A percentile compares a stretch with the other conserved stretches of the same genome.
phyloP scores from a whole-genome alignment of 352 stramenopile species.

The Pythium sp. region DNA sequence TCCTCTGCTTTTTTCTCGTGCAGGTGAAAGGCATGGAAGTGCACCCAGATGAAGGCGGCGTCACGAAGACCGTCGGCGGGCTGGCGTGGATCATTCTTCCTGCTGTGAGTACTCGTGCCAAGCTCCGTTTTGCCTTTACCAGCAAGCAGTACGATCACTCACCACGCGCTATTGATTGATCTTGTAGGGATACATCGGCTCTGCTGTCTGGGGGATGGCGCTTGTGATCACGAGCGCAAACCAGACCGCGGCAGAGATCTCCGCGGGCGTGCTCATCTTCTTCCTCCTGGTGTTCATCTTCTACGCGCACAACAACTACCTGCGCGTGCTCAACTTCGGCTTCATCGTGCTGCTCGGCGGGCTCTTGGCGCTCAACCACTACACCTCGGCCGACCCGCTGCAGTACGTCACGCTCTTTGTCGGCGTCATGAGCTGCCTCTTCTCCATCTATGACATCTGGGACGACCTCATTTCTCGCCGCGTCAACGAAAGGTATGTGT shows the following conservation, averaged over 20 bases:
- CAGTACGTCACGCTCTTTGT: constrained; percentile 88
- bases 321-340: constrained; percentile 75
- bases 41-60: constrained; percentile 83
- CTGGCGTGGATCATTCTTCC: constrained; percentile 72
- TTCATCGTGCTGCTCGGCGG: constrained; percentile 85
- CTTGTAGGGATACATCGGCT: constrained; percentile 79
- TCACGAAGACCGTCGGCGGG: constrained; percentile 80
- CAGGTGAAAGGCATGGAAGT: constrained; percentile 88
- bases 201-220: constrained; percentile 82
- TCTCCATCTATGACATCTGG: constrained; percentile 91
- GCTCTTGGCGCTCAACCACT: constrained; percentile 68
- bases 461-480: constrained; percentile 89
- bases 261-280: constrained; percentile 83
- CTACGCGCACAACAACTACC: constrained; percentile 85
- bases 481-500: constrained; percentile 66
- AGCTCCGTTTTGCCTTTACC: not conserved
- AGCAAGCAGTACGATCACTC: not conserved
- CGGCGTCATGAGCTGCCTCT: constrained; percentile 90
- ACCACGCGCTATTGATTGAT: not conserved
- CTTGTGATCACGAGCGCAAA: constrained; percentile 74
- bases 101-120: constrained; percentile 34
- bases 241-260: constrained; percentile 57
- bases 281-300: constrained; percentile 86
- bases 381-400: constrained; percentile 59
- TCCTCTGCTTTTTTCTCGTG: not conserved